Conservation (phyloP, 805 yeast species). For the Candida silvicultrix region DNA sequence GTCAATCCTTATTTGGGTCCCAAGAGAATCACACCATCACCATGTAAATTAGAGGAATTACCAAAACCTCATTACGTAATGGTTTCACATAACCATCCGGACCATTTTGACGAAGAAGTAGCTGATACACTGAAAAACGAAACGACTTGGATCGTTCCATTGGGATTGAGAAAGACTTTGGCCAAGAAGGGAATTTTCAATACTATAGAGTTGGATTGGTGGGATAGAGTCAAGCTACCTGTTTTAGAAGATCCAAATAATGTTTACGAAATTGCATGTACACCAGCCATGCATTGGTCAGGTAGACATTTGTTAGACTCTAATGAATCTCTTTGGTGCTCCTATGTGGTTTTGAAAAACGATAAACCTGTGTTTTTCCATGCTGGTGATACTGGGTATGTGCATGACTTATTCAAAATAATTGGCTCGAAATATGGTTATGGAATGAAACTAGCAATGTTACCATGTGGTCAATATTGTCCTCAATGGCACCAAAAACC, state of each 20-base stretch:
- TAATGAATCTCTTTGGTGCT: slow-evolving; percentile 83
- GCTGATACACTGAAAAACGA: slow-evolving; percentile 47
- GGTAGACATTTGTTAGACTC: slow-evolving; percentile 80
- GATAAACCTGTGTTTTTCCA: slow-evolving; percentile 75
- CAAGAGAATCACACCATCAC: slow-evolving; percentile 72
- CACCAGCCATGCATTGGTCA: slow-evolving; percentile 98
- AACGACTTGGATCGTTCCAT: slow-evolving; percentile 81
- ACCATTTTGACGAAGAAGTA: slow-evolving; percentile 72
- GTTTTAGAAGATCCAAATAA: slow-evolving; percentile 29
- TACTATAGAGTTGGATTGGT: slow-evolving; percentile 84
- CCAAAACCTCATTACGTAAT: slow-evolving; percentile 66
- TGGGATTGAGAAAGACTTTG: slow-evolving; percentile 62
- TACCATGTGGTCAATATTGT: slow-evolving; percentile 94
- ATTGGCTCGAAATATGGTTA: slow-evolving; percentile 58
- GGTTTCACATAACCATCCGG: slow-evolving; percentile 94
- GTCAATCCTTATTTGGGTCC: slow-evolving; percentile 70
- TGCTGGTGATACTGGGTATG: slow-evolving; percentile 94
- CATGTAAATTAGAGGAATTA: slow-evolving; percentile 56
- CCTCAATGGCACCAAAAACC: slow-evolving; percentile 94
- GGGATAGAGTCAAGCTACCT: slow-evolving; percentile 57
- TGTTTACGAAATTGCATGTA: slow-evolving; percentile 72
- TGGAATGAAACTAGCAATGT: slow-evolving; percentile 56
- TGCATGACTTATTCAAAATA: slow-evolving; percentile 61
- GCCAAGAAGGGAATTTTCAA: slow-evolving; percentile 52
- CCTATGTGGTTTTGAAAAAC: slow-evolving; percentile 64